Conservation (phyloP, 805 yeast species). For the Cyberlindnera mrakii region DNA sequence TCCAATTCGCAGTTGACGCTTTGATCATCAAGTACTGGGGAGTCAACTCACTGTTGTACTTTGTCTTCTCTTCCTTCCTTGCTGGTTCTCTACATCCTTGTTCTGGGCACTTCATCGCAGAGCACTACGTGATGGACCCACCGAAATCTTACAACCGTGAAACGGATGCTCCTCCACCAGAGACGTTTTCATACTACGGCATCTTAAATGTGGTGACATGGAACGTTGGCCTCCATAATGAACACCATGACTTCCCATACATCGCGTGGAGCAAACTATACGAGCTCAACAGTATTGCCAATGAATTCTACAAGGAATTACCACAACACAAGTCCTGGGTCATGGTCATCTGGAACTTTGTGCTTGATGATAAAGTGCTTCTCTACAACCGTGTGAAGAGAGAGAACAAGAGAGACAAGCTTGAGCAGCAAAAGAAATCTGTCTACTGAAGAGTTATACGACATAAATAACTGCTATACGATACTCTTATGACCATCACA, state of each 20-base stretch:
- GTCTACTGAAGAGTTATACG: not conserved
- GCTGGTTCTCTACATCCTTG: constrained; percentile 93
- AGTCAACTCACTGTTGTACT: constrained; percentile 53
- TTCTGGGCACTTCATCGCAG: constrained; percentile 96
- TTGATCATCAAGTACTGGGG: constrained; percentile 60
- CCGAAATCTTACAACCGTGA: constrained; percentile 27
- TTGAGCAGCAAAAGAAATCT: constrained; percentile 1
- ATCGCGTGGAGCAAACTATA: constrained; percentile 85
- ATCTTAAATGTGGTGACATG: constrained; percentile 70
- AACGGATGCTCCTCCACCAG: constrained; percentile 51
- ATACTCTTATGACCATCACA: not conserved
- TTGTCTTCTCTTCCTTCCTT: constrained; percentile 69
- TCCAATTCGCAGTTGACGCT: constrained; percentile 54
- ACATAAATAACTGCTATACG: no score
- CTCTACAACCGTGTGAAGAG: constrained; percentile 83
- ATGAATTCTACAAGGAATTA: constrained; percentile 75
- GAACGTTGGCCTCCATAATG: constrained; percentile 93
- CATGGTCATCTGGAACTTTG: constrained; percentile 66
- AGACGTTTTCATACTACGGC: constrained; percentile 88
- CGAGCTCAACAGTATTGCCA: constrained; percentile 55
- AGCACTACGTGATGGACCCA: constrained; percentile 74
- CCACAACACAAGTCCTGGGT: constrained; percentile 78
- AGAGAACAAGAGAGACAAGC: constrained; percentile 19
- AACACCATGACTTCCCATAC: constrained; percentile 93
- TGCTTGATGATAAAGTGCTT: constrained; percentile 58